Evolutionary conservation across 2,329 filamentous ascomycete species (phyloP), one percentile per base, ranked within the genome.

Genomic region (Diaporthe citri): DNA sequence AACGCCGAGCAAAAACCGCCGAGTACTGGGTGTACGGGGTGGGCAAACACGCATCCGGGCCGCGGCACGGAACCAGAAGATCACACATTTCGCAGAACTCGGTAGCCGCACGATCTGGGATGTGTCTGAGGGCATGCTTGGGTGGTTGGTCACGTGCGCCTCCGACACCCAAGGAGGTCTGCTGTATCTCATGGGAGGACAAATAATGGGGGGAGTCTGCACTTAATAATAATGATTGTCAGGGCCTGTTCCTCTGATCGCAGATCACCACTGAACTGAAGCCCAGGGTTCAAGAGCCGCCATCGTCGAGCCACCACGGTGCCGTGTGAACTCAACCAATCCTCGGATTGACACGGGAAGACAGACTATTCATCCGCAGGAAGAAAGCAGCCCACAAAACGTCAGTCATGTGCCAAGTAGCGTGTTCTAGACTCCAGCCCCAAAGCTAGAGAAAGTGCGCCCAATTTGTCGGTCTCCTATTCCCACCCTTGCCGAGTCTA

Each of bases 41-140:
- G 39, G 28, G 22, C 64, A 55, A 46, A 55, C 59, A 31, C 31
- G 51, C 48, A 41, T 69, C 48, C 64, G 64, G 64, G 34, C 64
- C 46, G 64, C 64, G 39, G 36, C 17, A 69, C 64, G 48, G 64
- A 55, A 55, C 64, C 64, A 41, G 64, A 28, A 69, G 48, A 69
- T 55, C 48, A 69, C 48, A 55, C 64, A 31, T 28, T 12, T 6
- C 39, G 31, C 46, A 39, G 46, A 36, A 17, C 31, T 52, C 43
- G 64, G 46, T 52, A 51, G 62, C 46, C 46, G 28, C 31, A 67
- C 31, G 43, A 67, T 52, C 62, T 51, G 4, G 60, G 41, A n/a
- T 43, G 28, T 67, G 62, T 36, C 22, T 36, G 62, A 25, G 22
- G 46, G 25, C 64, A 41, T 28, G 48, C 46, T 41, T 69, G 34